Conservation (phyloP, 139 green algal species). For the Chlorella sp. region DNA sequence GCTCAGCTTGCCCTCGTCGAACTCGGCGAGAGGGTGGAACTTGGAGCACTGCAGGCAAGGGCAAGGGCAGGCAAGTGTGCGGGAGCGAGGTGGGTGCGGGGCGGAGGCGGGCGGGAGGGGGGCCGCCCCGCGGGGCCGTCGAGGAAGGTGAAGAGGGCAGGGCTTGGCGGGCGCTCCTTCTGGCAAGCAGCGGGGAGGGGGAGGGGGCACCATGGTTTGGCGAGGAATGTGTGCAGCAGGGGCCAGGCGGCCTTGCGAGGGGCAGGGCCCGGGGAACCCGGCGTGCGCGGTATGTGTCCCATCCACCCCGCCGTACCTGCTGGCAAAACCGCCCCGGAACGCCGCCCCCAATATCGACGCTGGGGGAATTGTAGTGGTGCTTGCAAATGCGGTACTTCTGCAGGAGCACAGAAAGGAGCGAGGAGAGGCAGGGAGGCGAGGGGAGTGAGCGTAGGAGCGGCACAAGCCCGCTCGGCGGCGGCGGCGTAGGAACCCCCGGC, state of each 20-base stretch:
- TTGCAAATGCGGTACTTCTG: not conserved
- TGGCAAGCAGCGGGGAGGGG: too few relatives aligned
- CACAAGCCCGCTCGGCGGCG: too few relatives aligned
- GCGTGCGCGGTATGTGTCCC: not conserved
- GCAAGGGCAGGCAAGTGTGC: not conserved
- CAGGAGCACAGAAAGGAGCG: not conserved
- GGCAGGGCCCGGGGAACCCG: too few relatives aligned
- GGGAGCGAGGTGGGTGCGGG: not conserved
- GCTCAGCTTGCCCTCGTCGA: not conserved
- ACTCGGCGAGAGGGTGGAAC: not conserved
- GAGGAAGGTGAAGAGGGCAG: too few relatives aligned
- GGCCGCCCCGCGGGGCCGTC: too few relatives aligned
- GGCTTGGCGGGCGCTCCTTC: too few relatives aligned
- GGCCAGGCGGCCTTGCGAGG: too few relatives aligned
- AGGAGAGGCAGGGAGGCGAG: not conserved
- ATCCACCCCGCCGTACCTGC: not conserved
- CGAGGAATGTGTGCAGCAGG: too few relatives aligned
- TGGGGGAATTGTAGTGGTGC: not conserved
- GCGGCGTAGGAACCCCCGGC: not conserved
- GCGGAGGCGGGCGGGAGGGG: too few relatives aligned
- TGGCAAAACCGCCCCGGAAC: not conserved
- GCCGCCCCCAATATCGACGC: not conserved
- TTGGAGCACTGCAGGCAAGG: not conserved
- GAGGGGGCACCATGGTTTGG: too few relatives aligned
- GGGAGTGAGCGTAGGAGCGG: not conserved